These are phyloP conservation scores for Aspergillaceae sp. DNA, from an alignment of 2,329 filamentous ascomycete species.

Conservation along the genomic window DNA sequence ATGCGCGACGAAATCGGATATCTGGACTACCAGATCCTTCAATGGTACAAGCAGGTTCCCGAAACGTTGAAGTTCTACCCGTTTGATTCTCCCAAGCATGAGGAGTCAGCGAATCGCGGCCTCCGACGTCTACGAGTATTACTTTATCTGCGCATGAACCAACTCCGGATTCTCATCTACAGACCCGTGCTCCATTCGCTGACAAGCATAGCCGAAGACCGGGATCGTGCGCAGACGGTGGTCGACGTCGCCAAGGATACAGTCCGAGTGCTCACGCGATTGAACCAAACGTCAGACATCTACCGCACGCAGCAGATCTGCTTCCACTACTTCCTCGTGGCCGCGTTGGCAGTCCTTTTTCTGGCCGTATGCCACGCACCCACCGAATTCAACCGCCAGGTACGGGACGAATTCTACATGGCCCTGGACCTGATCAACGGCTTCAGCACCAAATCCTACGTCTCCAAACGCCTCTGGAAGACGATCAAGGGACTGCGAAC, in stretches of 20 bases:
- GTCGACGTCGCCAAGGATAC: constrained; percentile 59
- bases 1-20: constrained; percentile 67
- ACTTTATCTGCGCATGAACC: constrained; percentile 78
- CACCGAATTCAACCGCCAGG: constrained; percentile 49
- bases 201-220: constrained; percentile 70
- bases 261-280: constrained; percentile 50
- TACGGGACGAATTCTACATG: constrained; percentile 61
- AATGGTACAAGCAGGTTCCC: constrained; percentile 75
- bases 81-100: constrained; percentile 41
- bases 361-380: constrained; percentile 58
- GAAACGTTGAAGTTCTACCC: constrained; percentile 55
- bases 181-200: constrained; percentile 79
- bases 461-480: constrained; percentile 56
- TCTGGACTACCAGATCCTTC: constrained; percentile 72
- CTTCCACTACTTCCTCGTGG: constrained; percentile 60
- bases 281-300: constrained; percentile 55
- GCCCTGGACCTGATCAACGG: constrained; percentile 56
- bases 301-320: constrained; percentile 56
- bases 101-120: constrained; percentile 52
- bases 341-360: constrained; percentile 55
- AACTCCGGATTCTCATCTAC: constrained; percentile 83
- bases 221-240: constrained; percentile 61
- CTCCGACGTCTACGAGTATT: constrained; percentile 69
- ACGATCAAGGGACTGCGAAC: constrained; percentile 57
- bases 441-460: constrained; percentile 53